Evolutionary conservation across 257 asterid genomes (phyloP).

Genomic region (Anisodus tanguticus): DNA sequence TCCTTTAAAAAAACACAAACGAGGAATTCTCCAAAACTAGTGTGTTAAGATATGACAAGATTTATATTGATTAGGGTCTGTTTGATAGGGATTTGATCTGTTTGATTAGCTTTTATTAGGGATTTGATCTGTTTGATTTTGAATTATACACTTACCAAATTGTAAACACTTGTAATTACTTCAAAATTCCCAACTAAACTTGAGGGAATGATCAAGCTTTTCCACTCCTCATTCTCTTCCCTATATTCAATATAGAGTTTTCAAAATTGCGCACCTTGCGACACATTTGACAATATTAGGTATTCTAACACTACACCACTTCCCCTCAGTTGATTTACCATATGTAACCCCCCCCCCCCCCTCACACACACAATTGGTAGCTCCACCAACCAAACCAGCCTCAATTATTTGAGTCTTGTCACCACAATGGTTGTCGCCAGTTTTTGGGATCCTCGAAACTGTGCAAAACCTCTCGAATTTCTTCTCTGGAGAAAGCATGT

Average conservation of each 20-base stretch:
- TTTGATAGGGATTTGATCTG: background rate
- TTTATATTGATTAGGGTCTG: background rate
- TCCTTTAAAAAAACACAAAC: background rate
- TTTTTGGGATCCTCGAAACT: slow-evolving; percentile 19
- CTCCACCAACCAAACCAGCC: slow-evolving; percentile 16
- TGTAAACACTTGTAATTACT: background rate
- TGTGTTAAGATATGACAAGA: background rate
- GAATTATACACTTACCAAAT: background rate
- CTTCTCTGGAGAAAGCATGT: slow-evolving; percentile 9
- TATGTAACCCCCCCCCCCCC: background rate
- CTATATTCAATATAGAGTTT: background rate
- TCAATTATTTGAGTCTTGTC: background rate
- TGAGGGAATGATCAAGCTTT: background rate
- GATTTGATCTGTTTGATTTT: background rate
- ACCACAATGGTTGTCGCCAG: background rate
- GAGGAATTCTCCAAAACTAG: slow-evolving; percentile 3
- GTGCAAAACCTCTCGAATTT: background rate
- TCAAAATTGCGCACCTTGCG: background rate
- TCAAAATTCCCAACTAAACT: slow-evolving; percentile 12
- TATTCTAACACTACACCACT: background rate
- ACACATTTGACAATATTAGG: background rate
- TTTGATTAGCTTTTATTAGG: background rate
- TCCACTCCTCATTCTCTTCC: background rate
- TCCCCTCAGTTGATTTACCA: background rate
- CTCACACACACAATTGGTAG: background rate